A percentile compares a stretch with the other conserved stretches of the same genome.
These are phyloP conservation scores for Arachnomyces sp. DNA, from an alignment of 2,329 filamentous ascomycete species.

Conservation along the genomic window DNA sequence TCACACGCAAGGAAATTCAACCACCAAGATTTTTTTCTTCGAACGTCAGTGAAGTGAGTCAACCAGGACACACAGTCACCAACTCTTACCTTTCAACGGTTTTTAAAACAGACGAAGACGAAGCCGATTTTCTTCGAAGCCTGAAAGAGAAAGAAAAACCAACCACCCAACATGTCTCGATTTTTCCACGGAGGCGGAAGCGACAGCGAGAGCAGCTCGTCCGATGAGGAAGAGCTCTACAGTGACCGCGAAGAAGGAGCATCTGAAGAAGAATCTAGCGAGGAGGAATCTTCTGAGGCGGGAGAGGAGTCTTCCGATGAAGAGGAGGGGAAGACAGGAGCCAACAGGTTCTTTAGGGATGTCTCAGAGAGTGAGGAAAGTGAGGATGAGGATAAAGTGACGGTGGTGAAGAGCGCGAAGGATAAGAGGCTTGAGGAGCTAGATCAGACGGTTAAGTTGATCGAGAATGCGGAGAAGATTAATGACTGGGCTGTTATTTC, in stretches of 20 bases:
- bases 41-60: no score
- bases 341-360: conserved; percentile 75
- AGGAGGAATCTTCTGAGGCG: conserved; percentile 49
- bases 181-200: conserved; percentile 96
- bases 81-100: no score
- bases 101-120: no score
- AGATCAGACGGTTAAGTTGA: conserved; percentile 78
- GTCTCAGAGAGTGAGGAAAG: conserved; percentile 69
- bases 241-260: conserved; percentile 61
- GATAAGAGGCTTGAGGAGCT: conserved; percentile 95
- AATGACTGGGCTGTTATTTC: conserved; percentile 94
- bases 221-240: conserved; percentile 93
- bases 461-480: conserved; percentile 96
- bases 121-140: conserved; percentile 12
- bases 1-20: conserved; percentile 13
- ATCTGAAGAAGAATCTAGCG: conserved; percentile 47
- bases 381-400: conserved; percentile 78
- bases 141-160: conserved; percentile 11
- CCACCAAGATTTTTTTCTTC: conserved; percentile 16
- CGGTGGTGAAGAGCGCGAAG: conserved; percentile 92
- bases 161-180: conserved; percentile 67
- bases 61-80: no score
- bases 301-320: conserved; percentile 50
- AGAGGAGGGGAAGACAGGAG: conserved; percentile 60
- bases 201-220: conserved; percentile 88